Percentiles rank a stretch among this genome's conserved stretches.
Evolutionary conservation across 2,329 filamentous ascomycete species (phyloP).

Genomic region (Diaporthe aspalathi): DNA sequence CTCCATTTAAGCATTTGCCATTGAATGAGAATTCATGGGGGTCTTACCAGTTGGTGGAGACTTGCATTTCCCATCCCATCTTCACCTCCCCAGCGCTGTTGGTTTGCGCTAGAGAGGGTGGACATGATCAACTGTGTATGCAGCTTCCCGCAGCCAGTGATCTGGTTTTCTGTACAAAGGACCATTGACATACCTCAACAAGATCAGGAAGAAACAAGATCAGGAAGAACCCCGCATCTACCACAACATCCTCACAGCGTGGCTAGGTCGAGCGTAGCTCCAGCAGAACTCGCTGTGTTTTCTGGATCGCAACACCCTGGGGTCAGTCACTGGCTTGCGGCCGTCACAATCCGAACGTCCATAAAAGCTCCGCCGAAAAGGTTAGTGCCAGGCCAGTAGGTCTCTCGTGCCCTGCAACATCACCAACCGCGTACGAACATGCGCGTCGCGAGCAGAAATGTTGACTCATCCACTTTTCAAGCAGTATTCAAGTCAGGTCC

Average conservation of each 20-base stretch:
- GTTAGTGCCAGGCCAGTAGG: neutral
- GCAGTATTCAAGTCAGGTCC: neutral
- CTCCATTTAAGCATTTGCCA: too few species aligned
- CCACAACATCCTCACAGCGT: neutral
- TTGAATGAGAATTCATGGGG: neutral
- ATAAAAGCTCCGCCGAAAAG: too few species aligned
- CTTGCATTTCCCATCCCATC: neutral
- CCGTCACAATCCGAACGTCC: neutral
- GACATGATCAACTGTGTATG: neutral
- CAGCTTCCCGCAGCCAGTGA: constrained; percentile 1
- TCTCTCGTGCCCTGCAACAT: neutral
- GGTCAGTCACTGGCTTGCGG: neutral
- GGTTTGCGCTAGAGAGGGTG: neutral
- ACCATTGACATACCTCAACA: neutral
- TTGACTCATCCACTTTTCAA: neutral
- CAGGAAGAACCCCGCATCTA: neutral
- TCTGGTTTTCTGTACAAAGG: neutral
- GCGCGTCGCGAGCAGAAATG: neutral
- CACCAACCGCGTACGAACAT: neutral
- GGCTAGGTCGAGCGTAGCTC: neutral
- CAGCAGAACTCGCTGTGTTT: too few species aligned
- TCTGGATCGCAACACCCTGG: neutral
- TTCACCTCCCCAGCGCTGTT: neutral
- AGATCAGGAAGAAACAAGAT: neutral
- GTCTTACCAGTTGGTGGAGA: neutral